These are phyloP conservation scores for Scleroderma bovista DNA, from an alignment of 768 basidiomycete genomes.

Conservation along the genomic window DNA sequence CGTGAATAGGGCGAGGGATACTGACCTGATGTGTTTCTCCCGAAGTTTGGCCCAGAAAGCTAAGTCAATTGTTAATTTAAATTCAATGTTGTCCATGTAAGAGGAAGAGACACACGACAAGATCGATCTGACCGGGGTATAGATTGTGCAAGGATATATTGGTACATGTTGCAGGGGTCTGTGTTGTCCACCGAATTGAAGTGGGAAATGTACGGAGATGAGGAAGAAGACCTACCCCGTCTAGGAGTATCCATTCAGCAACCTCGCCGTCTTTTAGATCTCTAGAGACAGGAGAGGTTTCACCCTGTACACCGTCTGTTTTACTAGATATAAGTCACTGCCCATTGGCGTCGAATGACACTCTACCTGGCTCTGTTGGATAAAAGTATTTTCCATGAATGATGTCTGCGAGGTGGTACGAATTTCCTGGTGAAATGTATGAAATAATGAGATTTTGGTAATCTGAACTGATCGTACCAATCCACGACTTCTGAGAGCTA, in stretches of 20 bases:
- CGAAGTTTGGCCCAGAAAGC: constrained; percentile 85
- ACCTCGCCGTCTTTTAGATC: constrained; percentile 72
- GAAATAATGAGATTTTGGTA: background rate
- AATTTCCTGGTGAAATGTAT: constrained; percentile 49
- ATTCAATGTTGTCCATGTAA: background rate
- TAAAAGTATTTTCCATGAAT: constrained; percentile 73
- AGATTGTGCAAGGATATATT: constrained; percentile 90
- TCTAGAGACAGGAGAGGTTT: constrained; percentile 54
- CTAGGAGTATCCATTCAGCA: constrained; percentile 87
- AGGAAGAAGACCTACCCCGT: constrained; percentile 50
- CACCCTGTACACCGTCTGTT: constrained; percentile 56
- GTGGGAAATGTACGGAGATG: constrained; percentile 8
- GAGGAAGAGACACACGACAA: constrained; percentile 58
- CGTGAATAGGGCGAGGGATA: constrained; percentile 1
- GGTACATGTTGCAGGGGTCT: constrained; percentile 90
- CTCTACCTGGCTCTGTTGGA: constrained; percentile 53
- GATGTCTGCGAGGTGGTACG: constrained; percentile 73
- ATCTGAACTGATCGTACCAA: constrained; percentile 44
- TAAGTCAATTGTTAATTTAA: constrained; percentile 20
- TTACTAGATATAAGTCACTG: background rate
- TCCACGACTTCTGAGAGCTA: constrained; percentile 83
- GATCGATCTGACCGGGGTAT: constrained; percentile 78
- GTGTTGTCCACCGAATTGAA: constrained; percentile 4
- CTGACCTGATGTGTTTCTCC: constrained; percentile 77
- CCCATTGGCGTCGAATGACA: background rate